Evolutionary conservation across 768 basidiomycete genomes (phyloP).

Genomic region (Galerina marginata): DNA sequence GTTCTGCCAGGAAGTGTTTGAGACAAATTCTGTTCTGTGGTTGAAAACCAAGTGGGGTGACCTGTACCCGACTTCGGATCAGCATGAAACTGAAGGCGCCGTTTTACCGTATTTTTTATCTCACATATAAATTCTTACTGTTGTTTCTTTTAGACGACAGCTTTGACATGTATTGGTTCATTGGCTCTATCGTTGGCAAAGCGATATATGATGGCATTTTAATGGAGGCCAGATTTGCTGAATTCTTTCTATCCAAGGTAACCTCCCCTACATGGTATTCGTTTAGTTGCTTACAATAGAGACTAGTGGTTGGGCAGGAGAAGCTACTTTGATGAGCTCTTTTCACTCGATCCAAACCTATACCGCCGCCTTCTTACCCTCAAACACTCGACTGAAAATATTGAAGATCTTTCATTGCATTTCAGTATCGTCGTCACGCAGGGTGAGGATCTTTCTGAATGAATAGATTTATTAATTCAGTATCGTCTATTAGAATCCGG

Average conservation of each 20-base stretch:
- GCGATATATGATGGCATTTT: constrained; percentile 97
- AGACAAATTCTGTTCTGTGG: constrained; percentile 94
- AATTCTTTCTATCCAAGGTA: constrained; percentile 92
- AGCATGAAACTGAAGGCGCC: constrained; percentile 87
- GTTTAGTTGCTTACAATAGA: neutral
- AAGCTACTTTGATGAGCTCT: constrained; percentile 91
- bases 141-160: constrained; percentile 62
- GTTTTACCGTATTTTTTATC: neutral
- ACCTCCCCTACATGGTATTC: constrained; percentile 7
- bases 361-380: constrained; percentile 92
- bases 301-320: constrained; percentile 88
- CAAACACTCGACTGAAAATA: constrained; percentile 87
- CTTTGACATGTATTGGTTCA: constrained; percentile 90
- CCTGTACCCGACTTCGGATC: constrained; percentile 92
- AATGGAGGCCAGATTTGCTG: constrained; percentile 92
- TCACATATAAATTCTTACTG: neutral
- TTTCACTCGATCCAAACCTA: constrained; percentile 88
- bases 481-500: constrained; percentile 18
- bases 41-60: constrained; percentile 89
- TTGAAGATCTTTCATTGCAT: constrained; percentile 90
- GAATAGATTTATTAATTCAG: neutral
- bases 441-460: constrained; percentile 50
- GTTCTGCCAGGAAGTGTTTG: constrained; percentile 91
- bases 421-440: constrained; percentile 83
- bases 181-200: constrained; percentile 93